Evolutionary conservation across 805 yeast species (phyloP).

Genomic region (Brettanomyces nanus): DNA sequence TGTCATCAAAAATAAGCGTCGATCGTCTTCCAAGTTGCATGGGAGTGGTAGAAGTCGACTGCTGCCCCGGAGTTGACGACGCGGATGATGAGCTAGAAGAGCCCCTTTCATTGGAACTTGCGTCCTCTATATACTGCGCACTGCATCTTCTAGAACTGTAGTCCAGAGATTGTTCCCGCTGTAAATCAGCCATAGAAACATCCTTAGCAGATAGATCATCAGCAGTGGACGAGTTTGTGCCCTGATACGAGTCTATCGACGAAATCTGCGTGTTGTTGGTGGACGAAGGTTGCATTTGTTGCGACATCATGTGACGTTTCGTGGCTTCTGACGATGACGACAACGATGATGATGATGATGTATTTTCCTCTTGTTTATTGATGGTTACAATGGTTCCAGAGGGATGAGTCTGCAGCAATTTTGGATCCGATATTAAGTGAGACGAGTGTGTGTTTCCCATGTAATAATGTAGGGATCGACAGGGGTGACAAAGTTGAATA

Average conservation of each 20-base stretch:
- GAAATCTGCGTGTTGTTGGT: neutral
- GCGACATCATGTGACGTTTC: neutral
- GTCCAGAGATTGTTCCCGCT: conserved; percentile 8
- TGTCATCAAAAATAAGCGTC: conserved; percentile 64
- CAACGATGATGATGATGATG: neutral
- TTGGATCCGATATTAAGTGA: neutral
- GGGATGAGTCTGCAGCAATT: conserved; percentile 1
- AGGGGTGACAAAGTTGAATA: too few relatives aligned
- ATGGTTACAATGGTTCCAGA: conserved; percentile 3
- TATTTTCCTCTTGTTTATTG: neutral
- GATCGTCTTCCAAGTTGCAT: conserved; percentile 50
- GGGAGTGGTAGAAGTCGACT: neutral
- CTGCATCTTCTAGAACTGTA: conserved; percentile 5
- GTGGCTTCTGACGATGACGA: neutral
- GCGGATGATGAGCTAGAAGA: conserved; percentile 1
- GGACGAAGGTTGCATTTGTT: neutral
- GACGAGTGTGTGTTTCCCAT: conserved; percentile 2
- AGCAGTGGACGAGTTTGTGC: neutral
- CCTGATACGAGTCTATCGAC: neutral
- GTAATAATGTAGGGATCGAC: too few relatives aligned
- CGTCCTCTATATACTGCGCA: conserved; percentile 11
- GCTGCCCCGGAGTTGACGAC: conserved; percentile 1
- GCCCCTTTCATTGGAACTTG: conserved; percentile 1
- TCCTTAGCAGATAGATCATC: conserved; percentile 17
- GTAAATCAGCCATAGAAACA: conserved; percentile 29